These are phyloP conservation scores for Artemisia tridentata DNA, from an alignment of 129 eudicot species.

Conservation along the genomic window DNA sequence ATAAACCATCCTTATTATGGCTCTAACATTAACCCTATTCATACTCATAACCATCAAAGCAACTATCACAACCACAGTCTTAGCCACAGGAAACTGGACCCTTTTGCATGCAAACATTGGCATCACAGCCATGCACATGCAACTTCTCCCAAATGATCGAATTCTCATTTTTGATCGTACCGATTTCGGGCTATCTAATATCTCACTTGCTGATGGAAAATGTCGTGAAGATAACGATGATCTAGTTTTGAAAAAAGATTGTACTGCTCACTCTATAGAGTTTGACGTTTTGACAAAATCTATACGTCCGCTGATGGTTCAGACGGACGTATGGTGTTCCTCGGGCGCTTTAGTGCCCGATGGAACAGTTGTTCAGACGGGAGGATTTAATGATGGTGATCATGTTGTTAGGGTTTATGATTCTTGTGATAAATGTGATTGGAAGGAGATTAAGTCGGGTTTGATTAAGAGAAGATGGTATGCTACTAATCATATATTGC, in stretches of 20 bases:
- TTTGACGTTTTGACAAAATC: constrained; percentile 49
- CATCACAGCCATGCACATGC: constrained; percentile 96
- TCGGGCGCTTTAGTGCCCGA: constrained; percentile 66
- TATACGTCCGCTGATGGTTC: constrained; percentile 60
- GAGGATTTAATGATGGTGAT: constrained; percentile 82
- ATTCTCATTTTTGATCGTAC: constrained; percentile 79
- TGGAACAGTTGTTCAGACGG: constrained; percentile 60
- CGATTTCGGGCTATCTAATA: constrained; percentile 72
- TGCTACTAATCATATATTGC: constrained; percentile 66
- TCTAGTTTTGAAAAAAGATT: constrained; percentile 38
- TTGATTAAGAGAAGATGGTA: constrained; percentile 67
- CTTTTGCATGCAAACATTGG: constrained; percentile 55
- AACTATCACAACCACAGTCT: not conserved
- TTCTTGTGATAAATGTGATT: constrained; percentile 60
- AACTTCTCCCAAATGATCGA: constrained; percentile 71
- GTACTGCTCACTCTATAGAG: constrained; percentile 83
- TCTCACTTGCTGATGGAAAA: constrained; percentile 48
- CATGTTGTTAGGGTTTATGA: constrained; percentile 44
- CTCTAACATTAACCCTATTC: not conserved
- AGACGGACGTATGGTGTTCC: constrained; percentile 83
- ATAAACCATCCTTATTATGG: constrained; percentile 7
- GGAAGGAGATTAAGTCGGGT: constrained; percentile 42
- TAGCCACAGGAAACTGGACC: constrained; percentile 52
- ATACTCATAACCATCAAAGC: not conserved
- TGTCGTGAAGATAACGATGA: constrained; percentile 55